These are phyloP conservation scores for Tinospora cordifolia DNA, from an alignment of 164 flowering plant species.

Conservation along the genomic window DNA sequence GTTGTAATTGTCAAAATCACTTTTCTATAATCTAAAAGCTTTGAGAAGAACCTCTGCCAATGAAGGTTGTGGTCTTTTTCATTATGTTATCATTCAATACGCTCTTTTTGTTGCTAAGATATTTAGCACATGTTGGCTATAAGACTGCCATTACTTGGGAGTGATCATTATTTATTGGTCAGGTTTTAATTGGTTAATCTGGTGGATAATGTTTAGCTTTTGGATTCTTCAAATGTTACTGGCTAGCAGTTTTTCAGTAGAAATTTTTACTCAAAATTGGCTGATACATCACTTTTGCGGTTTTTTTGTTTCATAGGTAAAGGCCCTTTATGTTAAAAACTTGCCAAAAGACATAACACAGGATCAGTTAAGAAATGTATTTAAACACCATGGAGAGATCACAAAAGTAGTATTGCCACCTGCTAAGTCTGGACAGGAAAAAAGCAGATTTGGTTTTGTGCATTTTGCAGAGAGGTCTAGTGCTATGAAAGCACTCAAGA, in stretches of 20 bases:
- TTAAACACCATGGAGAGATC: slow-evolving; percentile 75
- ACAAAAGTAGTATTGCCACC: slow-evolving; percentile 82
- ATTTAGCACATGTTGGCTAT: no score
- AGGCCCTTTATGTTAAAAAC: slow-evolving; percentile 81
- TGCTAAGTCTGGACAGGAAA: slow-evolving; percentile 68
- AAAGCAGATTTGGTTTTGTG: slow-evolving; percentile 73
- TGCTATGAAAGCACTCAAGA: slow-evolving; percentile 71
- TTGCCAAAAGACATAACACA: slow-evolving; percentile 61
- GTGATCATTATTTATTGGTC: background rate
- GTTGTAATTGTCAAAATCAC: no score
- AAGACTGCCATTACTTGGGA: no score
- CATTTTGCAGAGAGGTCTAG: slow-evolving; percentile 76
- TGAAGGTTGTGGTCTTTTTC: background rate
- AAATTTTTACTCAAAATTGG: no score
- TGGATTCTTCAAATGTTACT: background rate
- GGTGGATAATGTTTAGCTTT: background rate
- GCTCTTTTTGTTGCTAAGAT: no score
- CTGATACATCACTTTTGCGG: background rate
- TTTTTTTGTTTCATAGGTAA: slow-evolving; percentile 42
- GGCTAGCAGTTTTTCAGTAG: no score
- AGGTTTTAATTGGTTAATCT: background rate
- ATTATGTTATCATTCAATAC: background rate
- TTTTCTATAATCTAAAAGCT: no score
- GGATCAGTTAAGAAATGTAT: slow-evolving; percentile 55
- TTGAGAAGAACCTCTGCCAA: no score